Percentiles rank a stretch among this genome's conserved stretches.
Conservation (phyloP, 768 basidiomycete genomes). For the Inosperma sp. region DNA sequence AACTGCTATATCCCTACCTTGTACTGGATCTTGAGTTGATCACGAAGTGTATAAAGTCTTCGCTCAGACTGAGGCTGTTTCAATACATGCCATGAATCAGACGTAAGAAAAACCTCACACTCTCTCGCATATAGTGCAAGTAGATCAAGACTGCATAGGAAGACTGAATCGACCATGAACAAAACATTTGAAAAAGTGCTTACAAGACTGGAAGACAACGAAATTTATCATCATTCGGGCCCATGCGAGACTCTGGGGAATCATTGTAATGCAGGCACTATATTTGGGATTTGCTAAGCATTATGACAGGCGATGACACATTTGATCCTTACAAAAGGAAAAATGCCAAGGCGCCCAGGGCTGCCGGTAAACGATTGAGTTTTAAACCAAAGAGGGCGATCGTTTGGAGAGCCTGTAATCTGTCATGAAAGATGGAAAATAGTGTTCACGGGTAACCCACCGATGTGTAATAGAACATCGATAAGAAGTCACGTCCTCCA, state of each 20-base stretch:
- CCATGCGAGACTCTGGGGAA: constrained; percentile 34
- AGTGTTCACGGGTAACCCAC: constrained; percentile 21
- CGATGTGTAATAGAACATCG: constrained; percentile 46
- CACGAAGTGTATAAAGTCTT: constrained; percentile 61
- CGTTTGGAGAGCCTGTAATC: constrained; percentile 48
- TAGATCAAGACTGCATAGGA: constrained; percentile 62
- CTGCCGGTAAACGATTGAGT: constrained; percentile 61
- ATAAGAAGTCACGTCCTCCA: constrained; percentile 43
- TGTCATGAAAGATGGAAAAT: background rate
- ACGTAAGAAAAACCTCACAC: constrained; percentile 31
- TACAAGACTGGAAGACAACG: constrained; percentile 67
- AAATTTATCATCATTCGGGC: constrained; percentile 57
- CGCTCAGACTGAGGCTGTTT: constrained; percentile 50
- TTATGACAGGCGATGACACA: background rate
- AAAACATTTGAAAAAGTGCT: constrained; percentile 18
- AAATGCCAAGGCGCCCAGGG: constrained; percentile 51
- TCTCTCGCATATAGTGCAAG: constrained; percentile 64
- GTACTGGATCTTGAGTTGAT: constrained; percentile 73
- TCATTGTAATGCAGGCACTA: constrained; percentile 37
- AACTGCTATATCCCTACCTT: constrained; percentile 32
- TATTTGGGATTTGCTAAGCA: background rate
- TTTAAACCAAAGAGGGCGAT: constrained; percentile 70
- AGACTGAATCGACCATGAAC: constrained; percentile 13
- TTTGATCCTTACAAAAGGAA: constrained; percentile 42
- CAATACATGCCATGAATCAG: background rate